Base-by-base conservation (phyloP, 108 stramenopile species). In the Discostella stelligeroides region DNA sequence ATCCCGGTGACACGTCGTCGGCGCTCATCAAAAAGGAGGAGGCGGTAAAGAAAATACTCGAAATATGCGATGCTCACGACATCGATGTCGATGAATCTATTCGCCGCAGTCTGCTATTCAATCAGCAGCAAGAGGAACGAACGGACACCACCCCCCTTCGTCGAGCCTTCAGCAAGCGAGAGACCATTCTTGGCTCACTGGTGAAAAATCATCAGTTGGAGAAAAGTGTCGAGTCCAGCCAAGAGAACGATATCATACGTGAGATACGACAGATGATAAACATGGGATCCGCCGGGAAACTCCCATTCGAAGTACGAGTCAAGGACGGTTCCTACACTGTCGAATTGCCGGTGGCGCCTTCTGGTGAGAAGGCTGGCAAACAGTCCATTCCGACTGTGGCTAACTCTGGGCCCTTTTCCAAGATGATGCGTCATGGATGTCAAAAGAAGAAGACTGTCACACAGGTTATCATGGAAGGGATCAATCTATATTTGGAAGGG, bases 401-500 rank as follows among this genome's bases (percentile, higher is more conserved):
- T 17, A 75, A 50, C 40, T 13, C 40, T 4, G 73, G 73, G 9
- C 24, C 46, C 13, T 12, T 68, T 14, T 29, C 30, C 56, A 51
- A 41, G 43, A 20, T 79, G 20, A 14, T 13, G 18, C 30, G 23
- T 46, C 14, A 50, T 46, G 63, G 55, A 45, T 54, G 53, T 23
- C 27, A 25, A 27, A 41, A 41, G 46, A 39, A 37, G 50, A 58
- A 20, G 40, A 38, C 37, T 5, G 66, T 60, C 40, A 63, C 37
- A 18, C 73, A 77, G 50, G 38, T 64, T 21, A 61, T 79, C 43
- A 79, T 92, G 38, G 61, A 88, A 12, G 79, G 81, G 29, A 62
- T 92, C 25, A 88, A 83, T 64, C 77, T 86, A 14, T 47, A 43
- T 38, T 82, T 94, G 39, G 76, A 88, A 58, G 82, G 87, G 15